Base-by-base conservation (phyloP, 352 stramenopile genomes). In the Phytophthora syringae region DNA sequence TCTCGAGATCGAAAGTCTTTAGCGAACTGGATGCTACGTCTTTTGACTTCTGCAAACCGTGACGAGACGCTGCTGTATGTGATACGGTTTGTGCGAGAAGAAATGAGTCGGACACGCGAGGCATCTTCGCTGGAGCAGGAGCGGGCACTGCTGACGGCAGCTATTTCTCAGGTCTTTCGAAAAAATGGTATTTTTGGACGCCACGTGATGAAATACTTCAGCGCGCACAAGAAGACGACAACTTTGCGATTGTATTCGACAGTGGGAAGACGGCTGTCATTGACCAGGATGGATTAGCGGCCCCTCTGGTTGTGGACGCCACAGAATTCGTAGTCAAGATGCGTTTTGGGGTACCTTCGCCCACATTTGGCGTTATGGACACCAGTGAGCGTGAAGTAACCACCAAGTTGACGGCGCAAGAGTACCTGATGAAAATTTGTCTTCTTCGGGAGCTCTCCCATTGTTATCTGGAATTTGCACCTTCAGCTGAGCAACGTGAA, bases 51-150 rank as follows among this genome's bases (percentile, higher is more conserved):
- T 7, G 66, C 80, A 22, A 74, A 79, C 52, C 85, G 67, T 28
- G 82, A 92, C 30, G 79, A 86, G 44, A 90, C 80, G 2, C 60
- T 90, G 10, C 37, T 89, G n/a, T 68, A 94, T 25, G 80, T 90
- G 20, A 72, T 92, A 54, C 67, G 67, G 11, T 77, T 93, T 48
- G 70, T 93, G 12, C 77, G 76, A 28, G 70, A 78, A 10, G 79
- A 82, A 52, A 77, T 86, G 54, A 68, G 60, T 27, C 44, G 63
- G 18, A 67, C 62, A 39, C 52, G 44, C 2, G 47, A 61, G 48
- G 27, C 24, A 36, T 76, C 70, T 5, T 43, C 57, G 21, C 48
- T 73, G 22, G 66, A 76, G 20, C 52, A 76, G 60, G 70, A 79
- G 27, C 60, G 70, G 11, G 32, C 61, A 16, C 36, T 70, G 12